These are phyloP conservation scores for Heliocybe sulcata DNA, from an alignment of 1,284 basidiomycete species.

Conservation along the genomic window DNA sequence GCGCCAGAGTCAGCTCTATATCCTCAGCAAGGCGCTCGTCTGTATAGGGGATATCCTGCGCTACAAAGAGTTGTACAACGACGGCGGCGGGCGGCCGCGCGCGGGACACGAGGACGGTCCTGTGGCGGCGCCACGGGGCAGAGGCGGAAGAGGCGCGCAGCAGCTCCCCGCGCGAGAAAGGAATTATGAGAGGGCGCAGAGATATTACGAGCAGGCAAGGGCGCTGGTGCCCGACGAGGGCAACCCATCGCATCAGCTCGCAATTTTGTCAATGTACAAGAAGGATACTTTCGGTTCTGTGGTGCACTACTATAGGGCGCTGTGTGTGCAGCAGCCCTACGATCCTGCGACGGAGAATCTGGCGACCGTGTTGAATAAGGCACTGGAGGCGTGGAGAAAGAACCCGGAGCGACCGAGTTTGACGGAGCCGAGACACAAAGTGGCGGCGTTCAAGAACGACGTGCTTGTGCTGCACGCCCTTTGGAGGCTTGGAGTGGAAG, in stretches of 20 bases:
- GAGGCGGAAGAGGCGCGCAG: conserved; percentile 30
- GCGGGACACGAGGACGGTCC: conserved; percentile 56
- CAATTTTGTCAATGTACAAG: conserved; percentile 84
- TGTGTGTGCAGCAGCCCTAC: conserved; percentile 84
- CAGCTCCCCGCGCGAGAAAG: conserved; percentile 41
- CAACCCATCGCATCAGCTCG: conserved; percentile 92
- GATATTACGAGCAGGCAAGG: conserved; percentile 82
- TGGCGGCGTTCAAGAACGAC: conserved; percentile 64
- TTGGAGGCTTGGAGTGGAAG: conserved; percentile 55
- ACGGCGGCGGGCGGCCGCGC: conserved; percentile 54
- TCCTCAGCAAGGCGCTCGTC: conserved; percentile 84
- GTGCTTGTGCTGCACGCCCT: conserved; percentile 67
- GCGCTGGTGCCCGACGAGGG: conserved; percentile 75
- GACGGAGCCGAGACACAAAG: conserved; percentile 29
- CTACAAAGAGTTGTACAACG: conserved; percentile 88
- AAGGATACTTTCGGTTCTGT: conserved; percentile 77
- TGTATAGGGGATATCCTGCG: conserved; percentile 92
- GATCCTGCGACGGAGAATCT: conserved; percentile 86
- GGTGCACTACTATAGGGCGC: conserved; percentile 86
- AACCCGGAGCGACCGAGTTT: conserved; percentile 14
- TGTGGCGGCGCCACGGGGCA: conserved; percentile 27
- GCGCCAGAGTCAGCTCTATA: conserved; percentile 54
- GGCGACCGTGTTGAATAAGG: conserved; percentile 60
- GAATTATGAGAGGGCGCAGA: conserved; percentile 71
- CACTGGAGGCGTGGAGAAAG: conserved; percentile 50